phyloP scores from a whole-genome alignment of 106 monocot genomes.

The Dendrobium catenatum region DNA sequence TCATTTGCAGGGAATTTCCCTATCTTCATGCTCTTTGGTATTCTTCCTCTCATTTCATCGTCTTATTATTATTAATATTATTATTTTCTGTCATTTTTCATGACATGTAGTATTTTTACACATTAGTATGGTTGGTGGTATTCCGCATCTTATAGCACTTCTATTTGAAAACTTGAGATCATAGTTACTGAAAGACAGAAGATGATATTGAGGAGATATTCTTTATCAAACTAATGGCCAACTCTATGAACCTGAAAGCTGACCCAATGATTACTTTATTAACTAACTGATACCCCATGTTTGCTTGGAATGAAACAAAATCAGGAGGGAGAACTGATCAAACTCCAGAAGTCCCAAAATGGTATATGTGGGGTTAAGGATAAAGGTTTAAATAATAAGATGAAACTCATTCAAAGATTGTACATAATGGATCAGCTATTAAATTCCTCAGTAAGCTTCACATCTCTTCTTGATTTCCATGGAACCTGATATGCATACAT shows the following conservation, averaged over 20 bases:
- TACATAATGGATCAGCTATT: not conserved
- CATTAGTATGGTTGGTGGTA: not conserved
- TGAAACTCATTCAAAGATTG: not conserved
- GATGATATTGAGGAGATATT: not conserved
- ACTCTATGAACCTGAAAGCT: not conserved
- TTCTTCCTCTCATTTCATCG: not conserved
- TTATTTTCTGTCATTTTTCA: not conserved
- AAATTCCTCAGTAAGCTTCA: not conserved
- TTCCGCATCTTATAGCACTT: not conserved
- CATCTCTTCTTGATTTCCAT: not conserved
- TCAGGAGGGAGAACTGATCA: not conserved
- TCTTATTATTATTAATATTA: not conserved
- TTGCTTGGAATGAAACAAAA: not conserved
- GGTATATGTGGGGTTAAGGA: not conserved
- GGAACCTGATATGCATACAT: not conserved
- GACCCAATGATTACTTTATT: not conserved
- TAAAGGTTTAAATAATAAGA: not conserved
- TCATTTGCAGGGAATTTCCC: slow-evolving; percentile 9
- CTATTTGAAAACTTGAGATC: not conserved
- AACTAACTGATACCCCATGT: not conserved
- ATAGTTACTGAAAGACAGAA: not conserved
- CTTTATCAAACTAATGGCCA: not conserved
- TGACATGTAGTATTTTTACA: not conserved
- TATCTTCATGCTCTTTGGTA: slow-evolving; percentile 37
- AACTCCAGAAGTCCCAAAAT: not conserved